These are phyloP conservation scores for Ceratobasidium sp. DNA, from an alignment of 1,284 basidiomycete genomes.

Conservation along the genomic window DNA sequence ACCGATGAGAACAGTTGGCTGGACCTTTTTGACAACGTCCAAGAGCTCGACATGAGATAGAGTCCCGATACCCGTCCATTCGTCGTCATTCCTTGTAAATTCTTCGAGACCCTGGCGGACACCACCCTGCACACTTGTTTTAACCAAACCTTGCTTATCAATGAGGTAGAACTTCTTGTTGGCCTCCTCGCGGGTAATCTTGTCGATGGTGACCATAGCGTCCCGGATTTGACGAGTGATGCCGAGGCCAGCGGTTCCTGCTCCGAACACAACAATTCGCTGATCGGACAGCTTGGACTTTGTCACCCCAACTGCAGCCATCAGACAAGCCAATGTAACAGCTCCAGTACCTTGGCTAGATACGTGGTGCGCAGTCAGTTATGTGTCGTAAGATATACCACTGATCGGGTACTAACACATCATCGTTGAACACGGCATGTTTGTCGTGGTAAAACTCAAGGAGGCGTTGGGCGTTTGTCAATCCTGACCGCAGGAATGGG, in stretches of 20 bases:
- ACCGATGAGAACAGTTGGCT: conserved; percentile 82
- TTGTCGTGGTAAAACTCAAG: conserved; percentile 74
- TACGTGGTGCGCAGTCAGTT: conserved; percentile 11
- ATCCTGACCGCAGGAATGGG: conserved; percentile 54
- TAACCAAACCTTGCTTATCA: conserved; percentile 70
- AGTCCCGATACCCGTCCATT: conserved; percentile 58
- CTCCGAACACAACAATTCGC: conserved; percentile 82
- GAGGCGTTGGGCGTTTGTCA: conserved; percentile 78
- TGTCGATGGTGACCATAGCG: conserved; percentile 75
- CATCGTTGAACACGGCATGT: conserved; percentile 84
- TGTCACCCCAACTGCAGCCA: conserved; percentile 81
- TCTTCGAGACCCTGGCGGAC: conserved; percentile 67
- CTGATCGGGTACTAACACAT: conserved; percentile 65
- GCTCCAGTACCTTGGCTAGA: conserved; percentile 86
- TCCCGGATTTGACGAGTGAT: conserved; percentile 80
- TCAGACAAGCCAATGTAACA: conserved; percentile 82
- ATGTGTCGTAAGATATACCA: background rate
- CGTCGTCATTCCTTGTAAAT: conserved; percentile 69
- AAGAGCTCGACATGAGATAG: conserved; percentile 63
- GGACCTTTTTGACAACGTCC: conserved; percentile 76
- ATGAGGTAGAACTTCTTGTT: conserved; percentile 75
- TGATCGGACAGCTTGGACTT: conserved; percentile 77
- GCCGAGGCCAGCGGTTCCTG: conserved; percentile 83
- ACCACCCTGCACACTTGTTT: conserved; percentile 57
- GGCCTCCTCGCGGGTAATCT: conserved; percentile 68